These are phyloP conservation scores for Globisporangium acanthophoron DNA, from an alignment of 352 stramenopile species.

Conservation along the genomic window DNA sequence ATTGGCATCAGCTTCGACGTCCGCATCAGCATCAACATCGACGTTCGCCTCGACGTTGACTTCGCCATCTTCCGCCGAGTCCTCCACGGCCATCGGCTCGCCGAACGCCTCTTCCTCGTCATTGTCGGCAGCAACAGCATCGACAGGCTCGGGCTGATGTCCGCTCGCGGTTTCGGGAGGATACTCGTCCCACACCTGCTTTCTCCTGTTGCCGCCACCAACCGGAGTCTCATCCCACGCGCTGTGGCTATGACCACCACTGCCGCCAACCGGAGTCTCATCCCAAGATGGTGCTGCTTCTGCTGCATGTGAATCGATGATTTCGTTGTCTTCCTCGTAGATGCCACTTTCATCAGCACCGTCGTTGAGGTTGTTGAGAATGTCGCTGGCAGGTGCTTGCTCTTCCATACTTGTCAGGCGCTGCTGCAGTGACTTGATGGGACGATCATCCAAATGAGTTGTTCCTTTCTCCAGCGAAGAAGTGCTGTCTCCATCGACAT, in stretches of 20 bases:
- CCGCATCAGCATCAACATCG: neutral
- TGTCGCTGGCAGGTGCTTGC: neutral
- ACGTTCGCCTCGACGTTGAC: neutral
- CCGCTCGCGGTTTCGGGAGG: neutral
- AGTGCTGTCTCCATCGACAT: neutral
- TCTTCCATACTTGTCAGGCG: neutral
- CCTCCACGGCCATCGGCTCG: neutral
- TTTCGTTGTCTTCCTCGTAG: neutral
- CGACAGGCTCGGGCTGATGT: neutral
- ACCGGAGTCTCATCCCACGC: constrained; percentile 7
- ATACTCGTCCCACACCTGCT: constrained; percentile 4
- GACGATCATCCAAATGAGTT: constrained; percentile 13
- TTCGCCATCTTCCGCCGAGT: neutral
- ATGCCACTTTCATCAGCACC: neutral
- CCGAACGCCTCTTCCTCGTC: neutral
- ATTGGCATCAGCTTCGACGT: neutral
- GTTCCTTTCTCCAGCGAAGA: neutral
- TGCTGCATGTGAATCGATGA: neutral
- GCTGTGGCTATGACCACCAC: neutral
- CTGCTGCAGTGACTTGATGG: constrained; percentile 8
- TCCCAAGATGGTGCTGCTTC: constrained; percentile 1
- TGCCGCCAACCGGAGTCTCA: constrained; percentile 4
- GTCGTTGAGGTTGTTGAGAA: neutral
- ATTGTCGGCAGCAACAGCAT: neutral
- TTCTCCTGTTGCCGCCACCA: constrained; percentile 6